phyloP scores from a whole-genome alignment of 352 stramenopile species.

The Thraustochytrium striatum region DNA sequence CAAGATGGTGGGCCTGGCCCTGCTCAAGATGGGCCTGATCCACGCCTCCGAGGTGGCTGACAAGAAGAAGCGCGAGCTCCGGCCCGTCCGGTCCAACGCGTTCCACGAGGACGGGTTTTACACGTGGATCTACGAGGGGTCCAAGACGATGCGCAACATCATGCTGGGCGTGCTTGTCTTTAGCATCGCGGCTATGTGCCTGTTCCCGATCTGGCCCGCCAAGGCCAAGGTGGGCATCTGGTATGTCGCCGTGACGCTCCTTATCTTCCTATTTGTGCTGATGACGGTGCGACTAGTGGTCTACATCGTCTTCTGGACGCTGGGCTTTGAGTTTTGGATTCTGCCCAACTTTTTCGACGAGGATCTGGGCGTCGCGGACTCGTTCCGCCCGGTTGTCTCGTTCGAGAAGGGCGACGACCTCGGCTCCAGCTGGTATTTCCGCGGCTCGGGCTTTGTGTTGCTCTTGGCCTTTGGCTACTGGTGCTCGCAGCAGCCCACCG shows the following conservation, averaged over 20 bases:
- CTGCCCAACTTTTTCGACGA: slow-evolving; percentile 99
- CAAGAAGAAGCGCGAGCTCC: slow-evolving; percentile 77
- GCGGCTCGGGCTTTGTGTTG: slow-evolving; percentile 77
- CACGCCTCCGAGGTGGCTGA: slow-evolving; percentile 75
- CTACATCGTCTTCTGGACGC: slow-evolving; percentile 92
- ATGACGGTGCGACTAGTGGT: slow-evolving; percentile 86
- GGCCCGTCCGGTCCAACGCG: slow-evolving; percentile 72
- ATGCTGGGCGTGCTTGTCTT: slow-evolving; percentile 94
- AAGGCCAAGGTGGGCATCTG: slow-evolving; percentile 95
- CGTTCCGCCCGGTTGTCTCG: slow-evolving; percentile 93
- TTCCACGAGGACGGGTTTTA: slow-evolving; percentile 94
- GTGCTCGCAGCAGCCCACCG: slow-evolving; percentile 96
- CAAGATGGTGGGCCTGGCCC: slow-evolving; percentile 66
- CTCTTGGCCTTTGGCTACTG: slow-evolving; percentile 94
- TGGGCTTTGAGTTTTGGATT: slow-evolving; percentile 95
- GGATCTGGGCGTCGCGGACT: slow-evolving; percentile 91
- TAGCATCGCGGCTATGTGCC: slow-evolving; percentile 92
- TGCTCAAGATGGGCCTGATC: slow-evolving; percentile 74
- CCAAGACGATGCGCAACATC: slow-evolving; percentile 94
- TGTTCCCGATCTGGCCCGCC: slow-evolving; percentile 98
- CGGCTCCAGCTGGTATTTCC: slow-evolving; percentile 71
- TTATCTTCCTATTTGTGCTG: slow-evolving; percentile 97
- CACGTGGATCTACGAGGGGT: slow-evolving; percentile 97
- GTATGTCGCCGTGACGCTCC: slow-evolving; percentile 96
- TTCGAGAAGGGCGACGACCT: slow-evolving; percentile 60